Evolutionary conservation across 2,329 filamentous ascomycete species (phyloP), one percentile per base, ranked within the genome.

Genomic region (Microascus cirrosus): DNA sequence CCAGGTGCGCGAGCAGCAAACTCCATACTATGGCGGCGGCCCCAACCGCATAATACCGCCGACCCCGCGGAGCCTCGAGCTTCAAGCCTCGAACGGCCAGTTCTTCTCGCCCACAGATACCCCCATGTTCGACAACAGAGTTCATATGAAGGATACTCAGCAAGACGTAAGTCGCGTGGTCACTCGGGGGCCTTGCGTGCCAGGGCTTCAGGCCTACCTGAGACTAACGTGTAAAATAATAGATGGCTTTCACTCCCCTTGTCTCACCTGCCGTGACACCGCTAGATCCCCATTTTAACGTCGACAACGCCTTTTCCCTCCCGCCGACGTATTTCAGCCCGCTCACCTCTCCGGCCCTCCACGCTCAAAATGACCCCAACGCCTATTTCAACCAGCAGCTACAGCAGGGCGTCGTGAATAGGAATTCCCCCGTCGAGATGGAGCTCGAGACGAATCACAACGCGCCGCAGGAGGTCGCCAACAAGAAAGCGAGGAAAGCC

Each of bases 201-300:
- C 7, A 52, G 18, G 15, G 25, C 12, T 13, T 58, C 54, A n/a
- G 53, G 28, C 18, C 50, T 55, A 53, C 63, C 66, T 69, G 66
- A 20, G n/a, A 62, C 68, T 61, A n/a, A 50, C 32, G 65, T 24
- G 28, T 6, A n/a, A 36, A 25, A 32, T 22, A 22, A 42, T 32
- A 87, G 83, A 84, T 89, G 80, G 77, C 84, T 11, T 92, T 92
- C 67, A 93, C 89, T 2, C 89, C 89, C 1, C 78, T 93, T 34
- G 88, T 89, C 12, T 92, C 89, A 20, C 89, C 89, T n/a, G 89
- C 88, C 4, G 88, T 93, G 51, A 92, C 89, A 1, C 89, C 89
- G 24, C 77, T 91, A 55, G 89, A 92, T 65, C 77, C 82, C 50
- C 83, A 86, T 62, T 90, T 89, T 67, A 76, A 79, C 53, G 73